Base-by-base conservation (phyloP, 257 asterid genomes). In the Echium plantagineum region DNA sequence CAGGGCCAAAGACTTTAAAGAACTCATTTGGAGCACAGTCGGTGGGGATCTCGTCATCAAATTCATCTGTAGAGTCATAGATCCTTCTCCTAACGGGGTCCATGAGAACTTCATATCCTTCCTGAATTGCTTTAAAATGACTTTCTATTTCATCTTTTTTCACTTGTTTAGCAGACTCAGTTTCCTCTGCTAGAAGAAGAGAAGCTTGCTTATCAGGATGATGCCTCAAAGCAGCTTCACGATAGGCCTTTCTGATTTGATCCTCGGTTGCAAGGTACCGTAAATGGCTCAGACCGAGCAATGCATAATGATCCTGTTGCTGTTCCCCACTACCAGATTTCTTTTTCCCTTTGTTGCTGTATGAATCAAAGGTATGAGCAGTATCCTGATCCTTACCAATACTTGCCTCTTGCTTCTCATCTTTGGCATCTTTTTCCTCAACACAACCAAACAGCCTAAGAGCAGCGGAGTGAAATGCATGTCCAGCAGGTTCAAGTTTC, bases 211-310 rank as follows among this genome's bases (percentile, higher is more conserved):
- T 93, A 80, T 93, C 98, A 5, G 98, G 98, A 67, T 93, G 97
- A 82, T 88, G 86, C 74, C 71, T 80, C 65, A 93, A 70, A 59
- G 98, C 98, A 79, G 90, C 71, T 71, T 88, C 97, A 0, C 97
- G 94, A 18, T 93, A 93, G 62, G 94, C 83, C 80, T 83, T 93
- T 60, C 79, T 66, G 69, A 93, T 93, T 75, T 86, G 98, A 71
- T 93, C 98, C 86, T 93, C 98, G 30, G 97, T 84, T 0, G 97
- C 98, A 66, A 93, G 94, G 71, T 85, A 93, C 78, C 97, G 85
- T 71, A 93, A 78, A 78, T 93, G 89, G 64, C 90, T 75, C 85
- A 93, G 75, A 38, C 98, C 95, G 78, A 93, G 58, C 52, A 93
- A 67, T 7, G 98, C 86, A 75, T 93, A 93, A 79, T 93, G 98